Conservation (phyloP, 2,329 filamentous ascomycete species). For the Trichoderma hamatum region DNA sequence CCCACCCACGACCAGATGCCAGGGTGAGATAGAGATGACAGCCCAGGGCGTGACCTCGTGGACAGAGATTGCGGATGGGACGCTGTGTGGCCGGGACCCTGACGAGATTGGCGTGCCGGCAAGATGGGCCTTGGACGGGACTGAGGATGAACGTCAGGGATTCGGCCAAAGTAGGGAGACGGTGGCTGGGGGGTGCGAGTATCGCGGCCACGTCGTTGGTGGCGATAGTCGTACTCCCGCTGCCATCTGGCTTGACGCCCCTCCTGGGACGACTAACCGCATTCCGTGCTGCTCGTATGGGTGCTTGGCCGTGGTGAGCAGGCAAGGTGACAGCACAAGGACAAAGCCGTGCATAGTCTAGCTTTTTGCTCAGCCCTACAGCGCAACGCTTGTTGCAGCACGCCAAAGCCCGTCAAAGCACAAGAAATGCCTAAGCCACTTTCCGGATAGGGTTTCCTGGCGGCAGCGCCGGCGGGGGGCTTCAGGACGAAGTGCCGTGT, state of each 20-base stretch:
- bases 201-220: slow-evolving; percentile 15
- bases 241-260: not conserved
- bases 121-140: slow-evolving; percentile 26
- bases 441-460: slow-evolving; percentile 20
- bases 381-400: slow-evolving; percentile 5
- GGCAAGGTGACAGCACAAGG: slow-evolving; percentile 8
- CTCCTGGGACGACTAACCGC: not conserved
- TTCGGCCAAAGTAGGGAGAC: slow-evolving; percentile 12
- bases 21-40: slow-evolving; percentile 18
- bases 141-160: slow-evolving; percentile 26
- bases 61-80: slow-evolving; percentile 28
- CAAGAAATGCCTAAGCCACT: slow-evolving; percentile 18
- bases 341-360: not conserved
- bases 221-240: not conserved
- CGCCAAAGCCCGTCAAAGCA: slow-evolving; percentile 5
- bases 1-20: slow-evolving; percentile 1
- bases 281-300: not conserved
- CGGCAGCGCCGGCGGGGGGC: slow-evolving; percentile 17
- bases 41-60: slow-evolving; percentile 27
- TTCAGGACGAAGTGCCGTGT: slow-evolving; percentile 19
- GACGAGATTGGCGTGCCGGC: slow-evolving; percentile 28
- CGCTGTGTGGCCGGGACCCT: slow-evolving; percentile 26
- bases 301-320: slow-evolving; percentile 6
- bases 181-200: slow-evolving; percentile 15
- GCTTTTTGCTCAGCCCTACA: slow-evolving; percentile 28